phyloP scores from a whole-genome alignment of 2,329 filamentous ascomycete genomes.

The Colletotrichum graminicola region DNA sequence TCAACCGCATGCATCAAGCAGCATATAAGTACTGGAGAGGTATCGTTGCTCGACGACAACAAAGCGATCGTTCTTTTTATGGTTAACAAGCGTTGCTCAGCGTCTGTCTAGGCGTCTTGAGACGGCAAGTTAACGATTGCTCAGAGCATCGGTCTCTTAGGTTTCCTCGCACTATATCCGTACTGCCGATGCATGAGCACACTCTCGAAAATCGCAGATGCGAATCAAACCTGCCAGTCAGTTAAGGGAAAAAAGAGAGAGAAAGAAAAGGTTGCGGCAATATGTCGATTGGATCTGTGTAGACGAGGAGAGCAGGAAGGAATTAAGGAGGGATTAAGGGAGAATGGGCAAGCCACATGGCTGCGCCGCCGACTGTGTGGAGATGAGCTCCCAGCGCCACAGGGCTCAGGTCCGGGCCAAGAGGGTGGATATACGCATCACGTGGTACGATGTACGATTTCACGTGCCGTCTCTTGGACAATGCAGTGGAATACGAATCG shows the following conservation, averaged over 20 bases:
- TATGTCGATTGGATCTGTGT: neutral
- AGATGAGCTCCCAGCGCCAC: neutral
- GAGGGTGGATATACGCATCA: neutral
- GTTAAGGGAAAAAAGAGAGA: no score
- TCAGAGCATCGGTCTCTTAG: no score
- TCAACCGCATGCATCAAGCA: neutral
- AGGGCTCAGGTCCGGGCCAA: no score
- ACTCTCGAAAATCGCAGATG: neutral
- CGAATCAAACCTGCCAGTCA: neutral
- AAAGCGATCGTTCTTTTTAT: neutral
- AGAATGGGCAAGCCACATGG: neutral
- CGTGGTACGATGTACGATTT: neutral
- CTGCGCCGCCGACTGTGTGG: neutral
- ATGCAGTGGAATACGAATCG: neutral
- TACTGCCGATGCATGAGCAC: neutral
- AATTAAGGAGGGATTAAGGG: neutral
- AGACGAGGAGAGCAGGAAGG: neutral
- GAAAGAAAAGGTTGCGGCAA: neutral
- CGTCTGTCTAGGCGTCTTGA: neutral
- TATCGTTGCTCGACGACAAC: neutral
- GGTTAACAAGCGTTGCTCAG: neutral
- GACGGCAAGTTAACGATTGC: neutral
- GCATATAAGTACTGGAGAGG: neutral
- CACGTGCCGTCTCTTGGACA: constrained; percentile 21
- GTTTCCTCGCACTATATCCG: no score